Evolutionary conservation across 345 rosid species (phyloP), one percentile per base, ranked within the genome.

Genomic region (thale cress (Arabidopsis thaliana)): DNA sequence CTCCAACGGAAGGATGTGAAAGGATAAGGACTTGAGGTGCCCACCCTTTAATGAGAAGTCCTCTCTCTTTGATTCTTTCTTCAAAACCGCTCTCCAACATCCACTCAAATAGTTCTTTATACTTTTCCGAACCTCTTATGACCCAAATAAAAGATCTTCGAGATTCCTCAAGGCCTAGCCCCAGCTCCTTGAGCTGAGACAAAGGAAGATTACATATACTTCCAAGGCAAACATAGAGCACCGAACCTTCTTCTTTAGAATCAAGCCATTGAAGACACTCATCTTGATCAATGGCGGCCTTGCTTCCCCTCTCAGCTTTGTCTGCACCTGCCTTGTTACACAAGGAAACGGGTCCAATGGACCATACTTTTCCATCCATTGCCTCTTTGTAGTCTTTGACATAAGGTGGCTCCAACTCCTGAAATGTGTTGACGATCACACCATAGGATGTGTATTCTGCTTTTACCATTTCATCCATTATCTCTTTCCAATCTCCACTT

Each of bases 131-230:
- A 3, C 81, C 58, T 78, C 84, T 82, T 3, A 78, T 78, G 5
- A 84, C 93, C 97, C 91, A 91, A 13, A 91, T 70, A 65, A 91
- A 89, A 8, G 83, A 85, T 56, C 23, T 69, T 38, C 75, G 67
- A 0, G 88, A 82, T 38, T 82, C 81, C 38, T 83, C 88, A 1
- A 88, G 63, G 13, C 85, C 90, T 41, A 83, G 22, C 1, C 88
- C 87, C 2, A 83, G 76, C 57, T 84, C 88, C 45, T 65, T 81
- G 78, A 84, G 44, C 23, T 84, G 87, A 2, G 49, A 9, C 20
- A 49, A 7, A 3, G 76, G 60, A 32, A 82, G 71, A 28, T 59
- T 74, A 49, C 74, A 64, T 2, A 82, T 30, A 70, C 84, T 84
- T 36, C 90, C 90, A 1, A 83, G 85, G 53, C 84, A 88, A 56